These are phyloP conservation scores for Wallacemonas sp. DNA, from an alignment of 208 protist species.

Conservation along the genomic window DNA sequence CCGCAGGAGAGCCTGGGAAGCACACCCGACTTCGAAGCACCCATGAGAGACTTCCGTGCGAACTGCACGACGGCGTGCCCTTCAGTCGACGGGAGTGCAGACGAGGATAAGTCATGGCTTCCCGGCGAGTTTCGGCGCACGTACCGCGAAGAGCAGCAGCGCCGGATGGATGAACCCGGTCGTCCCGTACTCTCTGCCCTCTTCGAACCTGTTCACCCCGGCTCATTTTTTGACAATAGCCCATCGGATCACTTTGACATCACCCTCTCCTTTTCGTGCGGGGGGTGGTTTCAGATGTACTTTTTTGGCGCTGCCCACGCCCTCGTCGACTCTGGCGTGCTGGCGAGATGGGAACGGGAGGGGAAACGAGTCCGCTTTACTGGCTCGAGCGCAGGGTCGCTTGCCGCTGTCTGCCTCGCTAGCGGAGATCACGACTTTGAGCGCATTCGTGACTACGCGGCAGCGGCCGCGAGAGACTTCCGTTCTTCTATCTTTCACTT, in stretches of 20 bases:
- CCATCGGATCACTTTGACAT: conserved; percentile 35
- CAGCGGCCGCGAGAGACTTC: conserved; percentile 37
- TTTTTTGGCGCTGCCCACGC: conserved; percentile 76
- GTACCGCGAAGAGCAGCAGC: not conserved
- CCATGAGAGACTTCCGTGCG: not conserved
- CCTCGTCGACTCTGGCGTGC: conserved; percentile 58
- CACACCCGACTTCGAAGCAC: not conserved
- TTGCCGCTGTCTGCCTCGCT: conserved; percentile 49
- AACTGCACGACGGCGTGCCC: not conserved
- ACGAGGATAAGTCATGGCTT: not conserved
- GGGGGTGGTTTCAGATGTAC: conserved; percentile 82
- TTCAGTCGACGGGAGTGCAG: not conserved
- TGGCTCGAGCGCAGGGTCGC: conserved; percentile 52
- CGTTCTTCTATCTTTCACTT: conserved; percentile 41
- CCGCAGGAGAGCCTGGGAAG: not conserved
- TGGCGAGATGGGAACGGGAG: conserved; percentile 37
- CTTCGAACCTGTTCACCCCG: not conserved
- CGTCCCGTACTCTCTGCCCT: not conserved
- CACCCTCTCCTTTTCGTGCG: conserved; percentile 71
- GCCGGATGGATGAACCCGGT: not conserved
- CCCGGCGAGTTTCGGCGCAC: not conserved
- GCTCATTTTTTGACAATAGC: not conserved
- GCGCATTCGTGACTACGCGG: conserved; percentile 32
- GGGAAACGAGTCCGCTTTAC: conserved; percentile 65
- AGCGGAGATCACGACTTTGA: conserved; percentile 42